A percentile compares a stretch with the other conserved stretches of the same genome.
Conservation (phyloP, 2,329 filamentous ascomycete species). For the Cladosporium sp. region DNA sequence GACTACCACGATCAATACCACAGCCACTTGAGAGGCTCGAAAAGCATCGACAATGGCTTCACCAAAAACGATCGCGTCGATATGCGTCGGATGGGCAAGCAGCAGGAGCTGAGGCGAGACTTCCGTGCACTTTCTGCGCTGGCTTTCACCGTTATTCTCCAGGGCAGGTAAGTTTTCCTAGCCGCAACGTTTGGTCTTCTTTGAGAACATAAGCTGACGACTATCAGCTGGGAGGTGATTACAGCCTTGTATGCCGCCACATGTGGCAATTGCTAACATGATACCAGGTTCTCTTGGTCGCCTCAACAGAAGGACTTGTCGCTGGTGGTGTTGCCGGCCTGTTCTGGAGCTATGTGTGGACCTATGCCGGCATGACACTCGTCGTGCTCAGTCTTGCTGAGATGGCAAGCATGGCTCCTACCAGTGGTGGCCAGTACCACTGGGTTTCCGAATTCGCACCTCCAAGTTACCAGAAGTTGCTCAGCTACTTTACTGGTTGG, state of each 20-base stretch:
- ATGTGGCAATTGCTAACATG: not conserved
- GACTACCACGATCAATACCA: slow-evolving; percentile 22
- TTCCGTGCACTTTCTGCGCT: slow-evolving; percentile 42
- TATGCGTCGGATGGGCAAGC: slow-evolving; percentile 47
- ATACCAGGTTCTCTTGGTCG: slow-evolving; percentile 31
- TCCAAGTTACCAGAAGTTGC: slow-evolving; percentile 23
- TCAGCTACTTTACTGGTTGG: slow-evolving; percentile 39
- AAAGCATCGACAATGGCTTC: slow-evolving; percentile 14
- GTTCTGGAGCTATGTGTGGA: slow-evolving; percentile 29
- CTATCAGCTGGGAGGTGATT: slow-evolving; percentile 21
- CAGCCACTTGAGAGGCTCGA: slow-evolving; percentile 16
- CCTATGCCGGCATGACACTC: slow-evolving; percentile 27
- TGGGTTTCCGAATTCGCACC: slow-evolving; percentile 32
- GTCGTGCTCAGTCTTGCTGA: slow-evolving; percentile 31
- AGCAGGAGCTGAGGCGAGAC: slow-evolving; percentile 46
- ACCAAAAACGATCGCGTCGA: slow-evolving; percentile 35
- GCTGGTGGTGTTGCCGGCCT: slow-evolving; percentile 28
- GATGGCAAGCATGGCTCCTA: slow-evolving; percentile 34
- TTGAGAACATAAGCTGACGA: not conserved
- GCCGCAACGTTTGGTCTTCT: not conserved
- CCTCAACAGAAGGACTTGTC: slow-evolving; percentile 21
- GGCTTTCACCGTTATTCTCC: slow-evolving; percentile 23
- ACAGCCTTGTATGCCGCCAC: too few relatives aligned
- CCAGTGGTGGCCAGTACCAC: slow-evolving; percentile 29
- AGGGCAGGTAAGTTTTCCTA: slow-evolving; percentile 12